Evolutionary conservation across 495 filamentous ascomycete genomes (phyloP).

Genomic region (Daldinia vernicosa): DNA sequence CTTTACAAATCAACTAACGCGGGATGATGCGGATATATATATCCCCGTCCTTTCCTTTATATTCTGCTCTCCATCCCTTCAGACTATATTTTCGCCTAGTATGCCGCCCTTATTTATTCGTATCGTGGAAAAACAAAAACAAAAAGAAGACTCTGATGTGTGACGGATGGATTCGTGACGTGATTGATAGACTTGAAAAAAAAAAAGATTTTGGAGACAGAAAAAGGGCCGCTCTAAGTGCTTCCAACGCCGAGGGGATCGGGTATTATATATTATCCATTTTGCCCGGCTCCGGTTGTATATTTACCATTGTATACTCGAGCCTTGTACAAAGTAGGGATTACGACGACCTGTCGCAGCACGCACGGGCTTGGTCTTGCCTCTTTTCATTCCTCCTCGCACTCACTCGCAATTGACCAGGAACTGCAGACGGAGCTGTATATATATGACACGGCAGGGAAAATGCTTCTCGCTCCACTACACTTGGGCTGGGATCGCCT

Average conservation of each 20-base stretch:
- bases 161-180: constrained; percentile 20
- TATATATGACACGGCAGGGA: constrained; percentile 1
- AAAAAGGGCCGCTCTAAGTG: not conserved
- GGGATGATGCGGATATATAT: constrained; percentile 11
- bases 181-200: constrained; percentile 11
- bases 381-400: not conserved
- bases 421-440: not conserved
- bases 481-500: not conserved
- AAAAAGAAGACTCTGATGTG: not conserved
- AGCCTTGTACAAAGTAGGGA: not conserved
- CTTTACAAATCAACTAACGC: constrained; percentile 12
- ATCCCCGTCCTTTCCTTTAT: not conserved
- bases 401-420: constrained; percentile 1
- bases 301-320: not conserved
- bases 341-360: not conserved
- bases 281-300: not conserved
- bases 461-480: constrained; percentile 1
- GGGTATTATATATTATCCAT: not conserved
- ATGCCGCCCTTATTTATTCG: constrained; percentile 11
- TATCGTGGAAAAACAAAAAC: constrained; percentile 5
- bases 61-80: constrained; percentile 1
- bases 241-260: not conserved
- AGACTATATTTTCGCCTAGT: constrained; percentile 7
- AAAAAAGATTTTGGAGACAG: not conserved
- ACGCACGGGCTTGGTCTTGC: not conserved